Conservation (phyloP, 2,329 filamentous ascomycete species). For the Trichoderma simmonsii region DNA sequence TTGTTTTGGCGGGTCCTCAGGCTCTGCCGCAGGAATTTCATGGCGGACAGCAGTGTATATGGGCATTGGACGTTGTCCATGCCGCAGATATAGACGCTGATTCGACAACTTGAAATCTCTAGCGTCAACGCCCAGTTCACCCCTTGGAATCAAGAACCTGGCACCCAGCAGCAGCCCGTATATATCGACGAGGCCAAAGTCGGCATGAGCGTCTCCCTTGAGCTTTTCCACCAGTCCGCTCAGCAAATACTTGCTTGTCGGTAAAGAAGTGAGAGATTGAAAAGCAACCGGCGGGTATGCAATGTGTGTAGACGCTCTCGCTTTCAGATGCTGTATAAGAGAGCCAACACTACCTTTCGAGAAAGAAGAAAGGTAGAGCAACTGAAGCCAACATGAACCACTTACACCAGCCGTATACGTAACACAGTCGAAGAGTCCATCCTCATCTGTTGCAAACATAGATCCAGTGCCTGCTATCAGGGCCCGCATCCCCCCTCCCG, state of each 20-base stretch:
- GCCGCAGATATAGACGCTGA: conserved; percentile 71
- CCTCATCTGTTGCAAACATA: conserved; percentile 76
- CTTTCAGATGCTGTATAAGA: conserved; percentile 82
- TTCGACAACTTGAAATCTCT: conserved; percentile 88
- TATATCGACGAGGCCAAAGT: conserved; percentile 88
- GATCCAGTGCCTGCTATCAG: conserved; percentile 89
- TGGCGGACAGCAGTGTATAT: conserved; percentile 96
- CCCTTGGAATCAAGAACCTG: conserved; percentile 76
- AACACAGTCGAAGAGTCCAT: conserved; percentile 86
- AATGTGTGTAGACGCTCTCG: conserved; percentile 80
- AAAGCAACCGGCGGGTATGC: conserved; percentile 87
- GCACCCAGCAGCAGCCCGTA: conserved; percentile 86
- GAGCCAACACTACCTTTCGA: conserved; percentile 63
- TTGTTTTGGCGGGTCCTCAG: conserved; percentile 41
- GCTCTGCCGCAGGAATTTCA: conserved; percentile 70
- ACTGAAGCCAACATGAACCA: conserved; percentile 92
- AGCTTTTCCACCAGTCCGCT: conserved; percentile 89
- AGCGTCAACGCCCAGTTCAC: conserved; percentile 70
- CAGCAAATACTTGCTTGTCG: conserved; percentile 88
- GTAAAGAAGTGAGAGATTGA: conserved; percentile 75
- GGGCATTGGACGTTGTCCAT: conserved; percentile 79
- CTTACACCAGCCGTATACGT: conserved; percentile 96
- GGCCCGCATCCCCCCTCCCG: conserved; percentile 84
- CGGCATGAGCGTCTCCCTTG: conserved; percentile 65
- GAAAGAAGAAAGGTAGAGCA: conserved; percentile 74